Conservation (phyloP, 139 green algal genomes). For the Coelastrella sp. region DNA sequence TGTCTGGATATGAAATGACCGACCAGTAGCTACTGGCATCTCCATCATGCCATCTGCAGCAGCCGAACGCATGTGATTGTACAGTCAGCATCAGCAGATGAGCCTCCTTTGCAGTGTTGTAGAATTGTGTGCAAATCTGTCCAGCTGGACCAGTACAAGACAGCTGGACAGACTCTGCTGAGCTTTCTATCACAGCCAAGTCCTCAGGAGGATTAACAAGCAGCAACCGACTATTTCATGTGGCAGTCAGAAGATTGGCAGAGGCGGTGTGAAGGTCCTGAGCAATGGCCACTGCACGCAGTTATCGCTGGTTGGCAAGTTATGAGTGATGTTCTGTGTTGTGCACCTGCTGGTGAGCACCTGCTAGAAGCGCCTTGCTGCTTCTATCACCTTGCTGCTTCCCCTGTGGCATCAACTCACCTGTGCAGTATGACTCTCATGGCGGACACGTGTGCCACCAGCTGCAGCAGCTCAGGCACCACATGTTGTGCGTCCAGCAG, state of each 20-base stretch:
- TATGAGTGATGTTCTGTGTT: no score
- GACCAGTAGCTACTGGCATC: slow-evolving; percentile 55
- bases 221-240: background rate
- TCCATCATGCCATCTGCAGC: slow-evolving; percentile 58
- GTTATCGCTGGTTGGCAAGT: background rate
- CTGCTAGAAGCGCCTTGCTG: background rate
- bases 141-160: no score
- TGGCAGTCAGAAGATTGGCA: background rate
- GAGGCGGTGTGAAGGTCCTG: no score
- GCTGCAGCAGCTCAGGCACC: slow-evolving; percentile 83
- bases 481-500: slow-evolving; percentile 74
- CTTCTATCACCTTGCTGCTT: background rate
- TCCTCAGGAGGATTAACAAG: no score
- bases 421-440: slow-evolving; percentile 77
- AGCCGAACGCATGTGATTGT: background rate
- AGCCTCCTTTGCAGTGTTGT: no score
- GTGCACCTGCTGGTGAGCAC: background rate
- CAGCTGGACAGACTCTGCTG: no score
- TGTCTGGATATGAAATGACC: slow-evolving; percentile 82
- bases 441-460: slow-evolving; percentile 83
- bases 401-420: slow-evolving; percentile 44
- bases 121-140: no score
- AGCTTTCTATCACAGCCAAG: no score
- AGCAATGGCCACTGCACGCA: no score
- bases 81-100: background rate